Base-by-base conservation (phyloP, 768 basidiomycete species). In the Psilocybe tampanensis region DNA sequence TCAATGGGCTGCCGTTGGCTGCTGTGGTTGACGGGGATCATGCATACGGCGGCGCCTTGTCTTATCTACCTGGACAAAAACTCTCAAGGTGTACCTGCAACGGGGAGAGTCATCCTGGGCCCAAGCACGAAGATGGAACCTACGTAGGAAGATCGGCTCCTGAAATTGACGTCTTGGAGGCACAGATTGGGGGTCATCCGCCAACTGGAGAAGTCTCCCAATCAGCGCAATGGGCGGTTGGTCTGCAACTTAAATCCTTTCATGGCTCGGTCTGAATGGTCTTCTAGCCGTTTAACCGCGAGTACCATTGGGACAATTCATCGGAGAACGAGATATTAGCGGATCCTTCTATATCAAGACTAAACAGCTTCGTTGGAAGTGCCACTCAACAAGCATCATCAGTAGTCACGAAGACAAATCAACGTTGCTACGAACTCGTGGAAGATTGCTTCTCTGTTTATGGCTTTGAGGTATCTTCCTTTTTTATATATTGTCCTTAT, bases 161-260 rank as follows among this genome's bases (percentile, higher is more conserved):
- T 1, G 94, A 96, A 71, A 95, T 95, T 45, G 95, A 96, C 70
- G 68, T 96, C 45, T 86, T 96, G 54, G 95, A 95, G 74, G 93
- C 94, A 8, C 86, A 90, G 72, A 84, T 72, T 66, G 36, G 70
- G 61, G 15, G 79, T 69, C 60, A 76, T 80, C 63, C 43, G 23
- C 32, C 42, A 3, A 59, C 66, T 6, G 85, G 80, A 13, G 79
- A 86, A 57, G 92, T 95, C 17, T 94, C 92, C 17, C 92, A 95
- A 69, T 90, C 87, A 15, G 90, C 83, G 21, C 94, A 96, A 70
- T 91, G 86, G 85, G 88, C 84, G 61, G 88, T 89, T 60, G 66
- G 87, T 80, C 12, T 39, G 12, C 4, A 19, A 9, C 23, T 18
- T 15, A 21, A 34, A 33, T 12, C 48, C 24, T 54, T 6, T 26